phyloP scores from a whole-genome alignment of 208 protist species.

The Trypanosoma theileri region DNA sequence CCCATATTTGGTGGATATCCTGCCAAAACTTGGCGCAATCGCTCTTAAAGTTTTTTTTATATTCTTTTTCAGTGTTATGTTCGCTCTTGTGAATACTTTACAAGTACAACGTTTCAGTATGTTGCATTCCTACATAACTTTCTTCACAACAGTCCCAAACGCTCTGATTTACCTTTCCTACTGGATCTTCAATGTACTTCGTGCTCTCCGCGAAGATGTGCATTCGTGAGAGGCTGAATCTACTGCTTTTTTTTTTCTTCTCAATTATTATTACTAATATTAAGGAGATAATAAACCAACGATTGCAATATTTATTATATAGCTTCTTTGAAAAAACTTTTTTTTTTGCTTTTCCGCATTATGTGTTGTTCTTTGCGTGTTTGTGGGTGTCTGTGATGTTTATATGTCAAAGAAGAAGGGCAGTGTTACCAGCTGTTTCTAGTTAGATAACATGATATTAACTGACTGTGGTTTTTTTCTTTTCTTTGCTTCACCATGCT shows the following conservation, averaged over 20 bases:
- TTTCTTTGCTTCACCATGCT: too few relatives aligned
- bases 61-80: conserved; percentile 3
- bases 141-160: not conserved
- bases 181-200: conserved; percentile 2
- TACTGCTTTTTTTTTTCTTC: not conserved
- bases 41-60: conserved; percentile 3
- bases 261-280: too few relatives aligned
- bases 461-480: too few relatives aligned
- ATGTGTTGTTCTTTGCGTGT: not conserved
- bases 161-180: conserved; percentile 8
- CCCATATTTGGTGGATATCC: not conserved
- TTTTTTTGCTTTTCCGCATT: too few relatives aligned
- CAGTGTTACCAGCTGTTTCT: too few relatives aligned
- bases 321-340: too few relatives aligned
- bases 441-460: too few relatives aligned
- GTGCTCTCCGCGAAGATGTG: not conserved
- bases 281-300: too few relatives aligned
- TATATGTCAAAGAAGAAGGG: not conserved
- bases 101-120: not conserved
- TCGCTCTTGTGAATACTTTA: conserved; percentile 3
- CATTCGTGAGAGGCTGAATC: not conserved
- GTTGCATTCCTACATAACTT: not conserved
- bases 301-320: too few relatives aligned
- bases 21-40: not conserved
- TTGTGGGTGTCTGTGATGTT: not conserved